Evolutionary conservation across 1,284 basidiomycete genomes (phyloP), one percentile per base, ranked within the genome.

Genomic region (Wolfiporia cocos): DNA sequence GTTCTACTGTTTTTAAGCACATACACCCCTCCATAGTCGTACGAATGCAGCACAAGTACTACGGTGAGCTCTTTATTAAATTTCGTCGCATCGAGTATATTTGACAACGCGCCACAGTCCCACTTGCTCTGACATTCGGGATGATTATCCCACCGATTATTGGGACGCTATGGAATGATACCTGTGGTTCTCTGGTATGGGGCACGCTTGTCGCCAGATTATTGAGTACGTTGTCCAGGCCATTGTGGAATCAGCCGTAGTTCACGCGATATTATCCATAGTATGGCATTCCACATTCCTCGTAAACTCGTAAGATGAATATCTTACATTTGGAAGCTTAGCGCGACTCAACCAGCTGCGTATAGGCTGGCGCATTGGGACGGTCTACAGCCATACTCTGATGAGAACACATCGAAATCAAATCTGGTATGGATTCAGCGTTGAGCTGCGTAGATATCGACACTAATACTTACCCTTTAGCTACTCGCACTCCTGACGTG

Each of bases 241-340:
- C 10, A 31, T n/a, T 30, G 19, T 36, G 7, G 6, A 17, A 3
- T n/a, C 6, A 10, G 36, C 37, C 4, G 37, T 24, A 44, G 26
- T 41, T 46, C 28, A 39, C 19, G 34, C 23, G 21, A 37, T 10
- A 23, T 20, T 3, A 34, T 37, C n/a, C 26, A 28, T 30, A 81
- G 78, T 78, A 24, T 88, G 84, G 84, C 86, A 89, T 55, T 84
- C 78, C 47, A 88, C 86, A 0, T 89, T 89, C 61, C 67, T 83
- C 14, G 79, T 91, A 43, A 91, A 89, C 53, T 88, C 84, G 73
- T 83, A 49, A 48, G 77, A 66, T 5, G 17, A n/a, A 21, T 28
- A 28, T 22, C 12, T 18, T 17, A 28, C 30, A 6, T 10, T 18
- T 31, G 3, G 7, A 11, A 15, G 24, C 7, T 19, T 38, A 32